Conservation (phyloP, 352 stramenopile species). For the Aphanomyces invadans region DNA sequence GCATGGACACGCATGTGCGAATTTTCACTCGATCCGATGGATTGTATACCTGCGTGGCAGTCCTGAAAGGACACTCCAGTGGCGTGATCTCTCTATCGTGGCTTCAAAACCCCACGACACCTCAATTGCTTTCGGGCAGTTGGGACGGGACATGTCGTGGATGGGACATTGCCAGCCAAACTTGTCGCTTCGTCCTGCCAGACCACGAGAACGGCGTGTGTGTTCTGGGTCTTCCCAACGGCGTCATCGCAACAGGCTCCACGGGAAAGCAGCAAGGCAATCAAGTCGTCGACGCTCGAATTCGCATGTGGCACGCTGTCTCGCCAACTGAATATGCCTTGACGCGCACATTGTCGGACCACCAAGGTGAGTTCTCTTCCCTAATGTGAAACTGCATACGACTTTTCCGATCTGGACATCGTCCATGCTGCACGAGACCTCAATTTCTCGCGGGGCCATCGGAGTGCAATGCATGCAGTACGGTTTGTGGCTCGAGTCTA, state of each 20-base stretch:
- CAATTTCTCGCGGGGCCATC: no score
- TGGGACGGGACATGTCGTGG: slow-evolving; percentile 75
- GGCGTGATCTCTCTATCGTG: slow-evolving; percentile 65
- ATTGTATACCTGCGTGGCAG: slow-evolving; percentile 27
- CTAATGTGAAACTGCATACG: no score
- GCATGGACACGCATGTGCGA: slow-evolving; percentile 75
- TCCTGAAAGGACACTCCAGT: slow-evolving; percentile 56
- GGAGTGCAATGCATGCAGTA: no score
- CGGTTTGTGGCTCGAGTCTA: no score
- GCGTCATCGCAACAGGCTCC: slow-evolving; percentile 61
- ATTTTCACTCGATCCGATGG: slow-evolving; percentile 48
- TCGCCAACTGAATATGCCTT: slow-evolving; percentile 32
- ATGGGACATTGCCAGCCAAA: slow-evolving; percentile 47
- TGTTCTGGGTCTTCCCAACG: slow-evolving; percentile 54
- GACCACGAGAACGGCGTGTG: slow-evolving; percentile 81
- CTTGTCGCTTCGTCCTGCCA: slow-evolving; percentile 49
- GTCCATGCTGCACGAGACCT: no score
- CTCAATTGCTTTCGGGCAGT: slow-evolving; percentile 58
- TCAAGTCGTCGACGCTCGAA: slow-evolving; percentile 62
- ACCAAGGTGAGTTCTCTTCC: slow-evolving; percentile 4
- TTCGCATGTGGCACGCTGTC: slow-evolving; percentile 65
- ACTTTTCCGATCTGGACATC: no score
- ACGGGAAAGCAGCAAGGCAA: slow-evolving; percentile 72
- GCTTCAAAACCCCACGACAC: slow-evolving; percentile 23
- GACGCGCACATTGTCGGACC: background rate